These are phyloP conservation scores for Sporormia fimetaria DNA, from an alignment of 495 filamentous ascomycete species.

Conservation along the genomic window DNA sequence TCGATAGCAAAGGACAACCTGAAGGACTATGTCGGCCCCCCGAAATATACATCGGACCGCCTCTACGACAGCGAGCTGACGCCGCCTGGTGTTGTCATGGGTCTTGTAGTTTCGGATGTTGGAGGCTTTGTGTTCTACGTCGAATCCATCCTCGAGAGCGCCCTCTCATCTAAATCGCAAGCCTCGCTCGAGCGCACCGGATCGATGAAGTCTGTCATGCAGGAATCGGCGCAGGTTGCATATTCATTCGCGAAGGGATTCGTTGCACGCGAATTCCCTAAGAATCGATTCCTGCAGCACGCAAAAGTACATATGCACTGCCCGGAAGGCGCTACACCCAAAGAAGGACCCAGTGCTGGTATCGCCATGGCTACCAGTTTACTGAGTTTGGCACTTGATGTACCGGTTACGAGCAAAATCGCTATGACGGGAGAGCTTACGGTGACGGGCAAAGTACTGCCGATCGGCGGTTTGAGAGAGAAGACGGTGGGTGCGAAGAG, in stretches of 20 bases:
- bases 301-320: slow-evolving; percentile 93
- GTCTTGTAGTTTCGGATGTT: slow-evolving; percentile 96
- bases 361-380: slow-evolving; percentile 95
- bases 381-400: slow-evolving; percentile 69
- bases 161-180: slow-evolving; percentile 56
- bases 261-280: slow-evolving; percentile 70
- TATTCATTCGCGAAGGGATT: slow-evolving; percentile 91
- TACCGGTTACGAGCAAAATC: slow-evolving; percentile 68
- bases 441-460: slow-evolving; percentile 90
- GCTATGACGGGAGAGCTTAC: slow-evolving; percentile 99
- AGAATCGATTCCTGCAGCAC: slow-evolving; percentile 93
- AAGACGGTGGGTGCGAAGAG: slow-evolving; percentile 97
- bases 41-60: slow-evolving; percentile 88
- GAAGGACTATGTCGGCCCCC: slow-evolving; percentile 95
- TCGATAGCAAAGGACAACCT: slow-evolving; percentile 79
- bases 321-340: slow-evolving; percentile 90
- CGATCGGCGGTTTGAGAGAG: slow-evolving; percentile 92
- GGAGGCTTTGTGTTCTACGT: slow-evolving; percentile 94
- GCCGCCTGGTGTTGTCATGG: slow-evolving; percentile 97
- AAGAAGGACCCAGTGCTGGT: slow-evolving; percentile 90
- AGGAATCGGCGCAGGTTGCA: slow-evolving; percentile 85
- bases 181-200: slow-evolving; percentile 82
- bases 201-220: slow-evolving; percentile 95
- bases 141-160: slow-evolving; percentile 85
- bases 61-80: slow-evolving; percentile 83